Conservation (phyloP, 1,139 yeast genomes). For the Hyphopichia khmerensis region DNA sequence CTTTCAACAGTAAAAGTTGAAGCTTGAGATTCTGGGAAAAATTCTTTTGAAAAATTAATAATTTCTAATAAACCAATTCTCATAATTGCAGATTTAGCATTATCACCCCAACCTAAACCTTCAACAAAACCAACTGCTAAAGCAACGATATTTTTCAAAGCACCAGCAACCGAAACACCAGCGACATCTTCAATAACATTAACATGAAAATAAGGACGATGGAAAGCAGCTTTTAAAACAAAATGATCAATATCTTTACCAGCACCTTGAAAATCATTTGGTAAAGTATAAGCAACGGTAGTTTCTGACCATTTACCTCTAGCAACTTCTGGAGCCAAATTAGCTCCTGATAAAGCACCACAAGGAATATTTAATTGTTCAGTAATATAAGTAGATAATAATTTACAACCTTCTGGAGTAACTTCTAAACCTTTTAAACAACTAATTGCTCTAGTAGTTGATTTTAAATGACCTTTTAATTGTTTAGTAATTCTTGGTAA, state of each 20-base stretch:
- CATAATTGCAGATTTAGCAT: slow-evolving; percentile 94
- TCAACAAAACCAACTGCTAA: slow-evolving; percentile 93
- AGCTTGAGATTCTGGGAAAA: slow-evolving; percentile 68
- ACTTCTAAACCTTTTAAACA: slow-evolving; percentile 93
- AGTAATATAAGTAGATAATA: slow-evolving; percentile 72
- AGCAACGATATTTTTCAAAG: slow-evolving; percentile 90
- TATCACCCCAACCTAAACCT: slow-evolving; percentile 97
- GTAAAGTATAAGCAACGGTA: slow-evolving; percentile 81
- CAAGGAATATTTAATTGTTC: slow-evolving; percentile 80
- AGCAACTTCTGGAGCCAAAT: slow-evolving; percentile 93
- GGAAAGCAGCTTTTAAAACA: slow-evolving; percentile 75
- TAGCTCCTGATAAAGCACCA: slow-evolving; percentile 95
- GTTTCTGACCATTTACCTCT: slow-evolving; percentile 93
- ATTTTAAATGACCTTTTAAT: slow-evolving; percentile 69
- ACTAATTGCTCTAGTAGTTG: slow-evolving; percentile 78
- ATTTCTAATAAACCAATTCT: slow-evolving; percentile 89
- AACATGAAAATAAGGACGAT: slow-evolving; percentile 95
- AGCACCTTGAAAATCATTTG: slow-evolving; percentile 67
- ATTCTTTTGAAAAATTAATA: slow-evolving; percentile 55
- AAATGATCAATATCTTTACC: slow-evolving; percentile 72
- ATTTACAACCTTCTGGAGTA: slow-evolving; percentile 71
- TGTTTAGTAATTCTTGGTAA: slow-evolving; percentile 70
- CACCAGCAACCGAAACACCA: slow-evolving; percentile 94
- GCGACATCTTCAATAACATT: slow-evolving; percentile 85
- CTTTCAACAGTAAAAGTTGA: slow-evolving; percentile 86